Conservation (phyloP, 2,329 filamentous ascomycete genomes). For the Teratosphaeria epicoccoides region DNA sequence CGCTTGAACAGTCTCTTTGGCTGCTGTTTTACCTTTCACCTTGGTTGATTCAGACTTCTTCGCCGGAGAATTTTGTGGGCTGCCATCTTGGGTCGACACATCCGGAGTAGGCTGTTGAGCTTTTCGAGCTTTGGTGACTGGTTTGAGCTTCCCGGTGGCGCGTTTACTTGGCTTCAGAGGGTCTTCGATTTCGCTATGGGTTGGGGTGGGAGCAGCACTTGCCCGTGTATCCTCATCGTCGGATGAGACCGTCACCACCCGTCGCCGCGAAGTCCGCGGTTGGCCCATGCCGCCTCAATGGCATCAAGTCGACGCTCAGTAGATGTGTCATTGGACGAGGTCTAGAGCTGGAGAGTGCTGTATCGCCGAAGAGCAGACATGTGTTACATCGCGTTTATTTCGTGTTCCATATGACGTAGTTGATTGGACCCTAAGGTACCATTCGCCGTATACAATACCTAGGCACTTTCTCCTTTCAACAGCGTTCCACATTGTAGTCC, state of each 20-base stretch:
- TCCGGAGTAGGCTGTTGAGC: slow-evolving; percentile 5
- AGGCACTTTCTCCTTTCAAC: no score
- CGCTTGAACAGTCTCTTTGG: slow-evolving; percentile 27
- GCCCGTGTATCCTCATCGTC: slow-evolving; percentile 15
- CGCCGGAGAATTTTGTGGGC: slow-evolving; percentile 10
- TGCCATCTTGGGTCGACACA: slow-evolving; percentile 4
- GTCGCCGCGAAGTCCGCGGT: slow-evolving; percentile 19
- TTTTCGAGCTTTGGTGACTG: slow-evolving; percentile 10
- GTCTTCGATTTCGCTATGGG: slow-evolving; percentile 5
- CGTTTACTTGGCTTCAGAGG: slow-evolving; percentile 8
- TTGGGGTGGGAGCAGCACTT: background rate
- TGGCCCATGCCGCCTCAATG: slow-evolving; percentile 19
- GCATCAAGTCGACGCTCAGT: background rate
- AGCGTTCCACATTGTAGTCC: no score
- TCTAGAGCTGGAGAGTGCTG: no score
- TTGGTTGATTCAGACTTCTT: slow-evolving; percentile 10
- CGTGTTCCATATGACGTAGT: no score
- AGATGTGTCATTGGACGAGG: background rate
- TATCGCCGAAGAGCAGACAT: no score
- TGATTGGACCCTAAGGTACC: no score
- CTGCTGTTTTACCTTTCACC: slow-evolving; percentile 19
- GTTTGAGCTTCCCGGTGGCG: slow-evolving; percentile 14
- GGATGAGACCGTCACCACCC: slow-evolving; percentile 15
- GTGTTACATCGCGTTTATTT: no score
- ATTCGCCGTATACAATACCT: no score